Conservation (phyloP, 2,329 filamentous ascomycete genomes). For the Verticillium klebahnii region DNA sequence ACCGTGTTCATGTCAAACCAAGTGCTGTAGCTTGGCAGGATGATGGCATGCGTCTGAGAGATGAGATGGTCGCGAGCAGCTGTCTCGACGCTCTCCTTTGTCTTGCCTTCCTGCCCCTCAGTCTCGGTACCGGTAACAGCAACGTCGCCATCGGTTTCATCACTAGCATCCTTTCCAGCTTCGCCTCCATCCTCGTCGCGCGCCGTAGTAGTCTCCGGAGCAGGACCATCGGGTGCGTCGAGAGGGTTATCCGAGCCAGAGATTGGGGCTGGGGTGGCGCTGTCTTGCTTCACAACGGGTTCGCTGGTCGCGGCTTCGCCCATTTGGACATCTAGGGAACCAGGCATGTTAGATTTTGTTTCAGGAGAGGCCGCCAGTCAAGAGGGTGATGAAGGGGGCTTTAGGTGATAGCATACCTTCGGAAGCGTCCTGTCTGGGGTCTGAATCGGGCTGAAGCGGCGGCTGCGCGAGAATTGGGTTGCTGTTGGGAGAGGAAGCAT, state of each 20-base stretch:
- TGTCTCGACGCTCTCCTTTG: conserved; percentile 77
- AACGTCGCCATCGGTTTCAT: conserved; percentile 39
- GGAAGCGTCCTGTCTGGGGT: conserved; percentile 25
- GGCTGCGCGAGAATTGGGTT: conserved; percentile 54
- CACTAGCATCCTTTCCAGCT: conserved; percentile 39
- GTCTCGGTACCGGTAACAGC: conserved; percentile 39
- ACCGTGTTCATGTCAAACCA: conserved; percentile 99
- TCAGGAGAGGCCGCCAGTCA: neutral
- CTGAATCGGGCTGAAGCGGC: conserved; percentile 39
- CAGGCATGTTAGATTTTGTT: conserved; percentile 1
- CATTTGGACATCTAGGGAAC: conserved; percentile 56
- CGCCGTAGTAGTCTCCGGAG: conserved; percentile 54
- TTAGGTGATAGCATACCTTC: conserved; percentile 37
- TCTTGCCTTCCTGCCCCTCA: conserved; percentile 55
- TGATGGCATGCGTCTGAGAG: conserved; percentile 90
- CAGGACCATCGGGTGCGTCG: conserved; percentile 63
- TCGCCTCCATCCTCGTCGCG: conserved; percentile 67
- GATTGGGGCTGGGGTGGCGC: conserved; percentile 52
- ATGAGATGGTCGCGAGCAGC: conserved; percentile 89
- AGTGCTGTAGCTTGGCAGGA: conserved; percentile 93
- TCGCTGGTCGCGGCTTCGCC: conserved; percentile 44
- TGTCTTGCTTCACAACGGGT: conserved; percentile 55
- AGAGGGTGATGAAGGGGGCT: neutral
- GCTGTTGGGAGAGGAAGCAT: conserved; percentile 50
- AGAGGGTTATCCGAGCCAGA: conserved; percentile 57